These are phyloP conservation scores for Ambrosia hybrid DNA, from an alignment of 140 eudicot genomes.

Conservation along the genomic window DNA sequence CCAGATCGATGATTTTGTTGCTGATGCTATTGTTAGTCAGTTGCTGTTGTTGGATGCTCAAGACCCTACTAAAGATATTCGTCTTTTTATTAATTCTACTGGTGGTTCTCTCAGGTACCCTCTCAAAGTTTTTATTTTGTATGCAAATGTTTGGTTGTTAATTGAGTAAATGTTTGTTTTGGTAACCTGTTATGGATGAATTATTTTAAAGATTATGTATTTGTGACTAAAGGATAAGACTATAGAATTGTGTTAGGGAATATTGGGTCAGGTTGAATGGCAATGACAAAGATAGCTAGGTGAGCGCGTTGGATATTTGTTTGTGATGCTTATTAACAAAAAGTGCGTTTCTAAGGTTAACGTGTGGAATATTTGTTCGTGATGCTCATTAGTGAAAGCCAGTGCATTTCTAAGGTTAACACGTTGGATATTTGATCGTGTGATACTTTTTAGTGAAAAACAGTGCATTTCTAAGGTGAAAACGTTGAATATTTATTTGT, in stretches of 20 bases:
- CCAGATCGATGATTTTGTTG: slow-evolving; percentile 73
- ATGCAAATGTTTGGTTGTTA: not conserved
- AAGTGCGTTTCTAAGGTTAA: no score
- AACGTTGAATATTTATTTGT: no score
- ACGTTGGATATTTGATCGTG: no score
- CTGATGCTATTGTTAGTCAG: slow-evolving; percentile 88
- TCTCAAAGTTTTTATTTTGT: not conserved
- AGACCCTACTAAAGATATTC: slow-evolving; percentile 70
- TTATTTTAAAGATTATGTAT: no score
- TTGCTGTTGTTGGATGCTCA: slow-evolving; percentile 83
- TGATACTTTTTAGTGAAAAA: no score
- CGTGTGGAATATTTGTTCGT: no score
- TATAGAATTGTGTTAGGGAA: not conserved
- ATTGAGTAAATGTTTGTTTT: not conserved
- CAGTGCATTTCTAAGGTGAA: no score
- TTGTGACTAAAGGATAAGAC: not conserved
- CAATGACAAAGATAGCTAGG: not conserved
- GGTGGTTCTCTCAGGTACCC: slow-evolving; percentile 81
- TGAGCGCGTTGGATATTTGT: no score
- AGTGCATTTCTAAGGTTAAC: no score
- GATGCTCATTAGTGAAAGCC: no score
- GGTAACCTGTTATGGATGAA: no score
- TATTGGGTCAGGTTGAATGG: not conserved
- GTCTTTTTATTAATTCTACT: slow-evolving; percentile 75
- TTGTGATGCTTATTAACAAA: no score